Evolutionary conservation across 306 rosid species (phyloP).

Genomic region (Benincasa hispida): DNA sequence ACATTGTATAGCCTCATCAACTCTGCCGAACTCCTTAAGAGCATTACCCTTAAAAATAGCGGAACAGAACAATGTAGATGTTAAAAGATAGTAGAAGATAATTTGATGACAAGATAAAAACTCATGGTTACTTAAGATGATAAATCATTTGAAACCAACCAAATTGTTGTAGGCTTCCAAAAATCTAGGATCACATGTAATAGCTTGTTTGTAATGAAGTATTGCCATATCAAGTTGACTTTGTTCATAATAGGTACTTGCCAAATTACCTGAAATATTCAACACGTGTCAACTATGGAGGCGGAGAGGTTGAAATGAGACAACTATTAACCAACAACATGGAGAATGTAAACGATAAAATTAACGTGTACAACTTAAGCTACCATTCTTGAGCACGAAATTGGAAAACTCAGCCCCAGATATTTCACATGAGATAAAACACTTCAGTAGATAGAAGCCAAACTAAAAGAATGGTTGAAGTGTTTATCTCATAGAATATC

Average conservation of each 20-base stretch:
- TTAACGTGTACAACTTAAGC: not conserved
- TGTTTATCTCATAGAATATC: not conserved
- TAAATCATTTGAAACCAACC: constrained; percentile 38
- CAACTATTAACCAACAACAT: not conserved
- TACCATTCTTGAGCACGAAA: not conserved
- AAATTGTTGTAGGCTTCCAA: constrained; percentile 96
- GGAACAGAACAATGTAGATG: not conserved
- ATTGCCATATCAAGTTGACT: constrained; percentile 91
- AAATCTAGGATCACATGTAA: constrained; percentile 77
- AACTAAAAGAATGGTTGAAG: not conserved
- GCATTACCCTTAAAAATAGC: constrained; percentile 63
- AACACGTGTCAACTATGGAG: not conserved
- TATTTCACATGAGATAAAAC: not conserved
- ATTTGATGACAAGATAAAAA: not conserved
- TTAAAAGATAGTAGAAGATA: not conserved
- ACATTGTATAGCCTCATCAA: constrained; percentile 93
- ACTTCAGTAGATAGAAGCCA: not conserved
- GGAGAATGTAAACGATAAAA: not conserved
- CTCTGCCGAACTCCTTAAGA: constrained; percentile 81
- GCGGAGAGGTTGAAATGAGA: not conserved
- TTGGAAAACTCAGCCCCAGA: not conserved
- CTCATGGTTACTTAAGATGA: not conserved
- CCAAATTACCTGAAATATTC: constrained; percentile 61
- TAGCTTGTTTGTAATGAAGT: constrained; percentile 91
- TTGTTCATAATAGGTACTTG: constrained; percentile 84